Evolutionary conservation across 1,284 basidiomycete genomes (phyloP).

Genomic region (Trametes sp.): DNA sequence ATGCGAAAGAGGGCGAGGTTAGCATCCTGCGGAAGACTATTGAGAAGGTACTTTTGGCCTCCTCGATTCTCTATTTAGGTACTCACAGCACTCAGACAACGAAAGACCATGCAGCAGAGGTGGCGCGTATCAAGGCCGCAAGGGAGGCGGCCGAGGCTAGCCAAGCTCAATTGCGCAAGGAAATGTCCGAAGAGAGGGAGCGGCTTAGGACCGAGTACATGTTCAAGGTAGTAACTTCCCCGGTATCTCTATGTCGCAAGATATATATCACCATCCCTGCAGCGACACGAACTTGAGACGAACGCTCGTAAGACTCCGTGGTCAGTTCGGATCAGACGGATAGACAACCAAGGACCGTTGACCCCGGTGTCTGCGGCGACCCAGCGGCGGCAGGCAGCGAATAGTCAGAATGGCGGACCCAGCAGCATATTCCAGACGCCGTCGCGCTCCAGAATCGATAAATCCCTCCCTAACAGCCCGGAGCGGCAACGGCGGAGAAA

Average conservation of each 20-base stretch:
- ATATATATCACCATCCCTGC: constrained; percentile 21
- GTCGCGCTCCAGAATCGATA: constrained; percentile 44
- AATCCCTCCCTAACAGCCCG: constrained; percentile 32
- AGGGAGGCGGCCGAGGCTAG: constrained; percentile 67
- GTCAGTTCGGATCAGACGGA: constrained; percentile 51
- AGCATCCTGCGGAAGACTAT: constrained; percentile 62
- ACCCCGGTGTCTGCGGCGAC: constrained; percentile 49
- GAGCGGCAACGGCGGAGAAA: constrained; percentile 19
- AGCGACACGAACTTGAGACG: constrained; percentile 79
- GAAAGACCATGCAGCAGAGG: constrained; percentile 64
- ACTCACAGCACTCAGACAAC: constrained; percentile 52
- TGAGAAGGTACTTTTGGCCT: constrained; percentile 70
- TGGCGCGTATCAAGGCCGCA: constrained; percentile 62
- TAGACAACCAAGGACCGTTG: constrained; percentile 45
- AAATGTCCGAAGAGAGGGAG: constrained; percentile 73
- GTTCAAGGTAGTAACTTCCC: constrained; percentile 62
- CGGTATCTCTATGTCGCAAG: background rate
- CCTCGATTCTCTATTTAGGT: background rate
- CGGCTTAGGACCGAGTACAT: constrained; percentile 70
- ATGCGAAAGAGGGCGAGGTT: constrained; percentile 69
- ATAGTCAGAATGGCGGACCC: constrained; percentile 34
- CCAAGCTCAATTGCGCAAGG: constrained; percentile 60
- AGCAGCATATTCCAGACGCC: constrained; percentile 48
- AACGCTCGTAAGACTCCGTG: constrained; percentile 57
- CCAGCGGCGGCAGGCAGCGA: constrained; percentile 49